Base-by-base conservation (phyloP, 345 rosid genomes). In the Arabidopsis arenosa region DNA sequence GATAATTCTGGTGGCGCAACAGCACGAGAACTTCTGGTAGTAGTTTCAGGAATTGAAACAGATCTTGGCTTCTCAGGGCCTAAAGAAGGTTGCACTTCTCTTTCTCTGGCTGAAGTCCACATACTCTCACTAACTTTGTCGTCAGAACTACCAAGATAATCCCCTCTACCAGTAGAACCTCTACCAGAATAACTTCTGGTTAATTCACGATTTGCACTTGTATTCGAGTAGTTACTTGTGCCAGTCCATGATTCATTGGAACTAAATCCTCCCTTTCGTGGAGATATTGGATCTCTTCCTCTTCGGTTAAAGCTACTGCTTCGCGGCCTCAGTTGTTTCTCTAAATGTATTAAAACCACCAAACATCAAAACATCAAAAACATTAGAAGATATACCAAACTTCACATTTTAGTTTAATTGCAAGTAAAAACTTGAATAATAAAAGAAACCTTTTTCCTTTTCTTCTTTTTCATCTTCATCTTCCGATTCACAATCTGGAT, bases 401-500 rank as follows among this genome's bases (percentile, higher is more conserved):
- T 68, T 59, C 15, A 41, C 4, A 28, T 14, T 66, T 33, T 17
- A 6, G 55, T 53, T 53, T 64, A 18, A 10, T 6, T 58, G 18
- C 13, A 66, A 56, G 26, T 26, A 45, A 45, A 51, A 63, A 43
- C 57, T 61, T 60, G 51, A 41, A 8, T 32, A 14, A 36, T 9
- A n/a, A n/a, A 37, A 17, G 11, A 52, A 45, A 90, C 99, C 99
- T 88, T 85, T 88, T 73, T 80, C 87, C 77, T 79, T 94, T 54
- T 85, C 90, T 70, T 87, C 89, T 40, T 82, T 73, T 70, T 87
- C 90, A 14, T 57, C 87, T 73, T 85, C 98, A 70, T 90, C 97
- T 58, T 96, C 99, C 37, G 97, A 91, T 68, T 91, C 96, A 18
- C 87, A 82, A 78, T 86, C 87, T 63, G 99, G 99, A 86, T 96